phyloP scores from a whole-genome alignment of 257 asterid species.

The Linderniella brevidens region DNA sequence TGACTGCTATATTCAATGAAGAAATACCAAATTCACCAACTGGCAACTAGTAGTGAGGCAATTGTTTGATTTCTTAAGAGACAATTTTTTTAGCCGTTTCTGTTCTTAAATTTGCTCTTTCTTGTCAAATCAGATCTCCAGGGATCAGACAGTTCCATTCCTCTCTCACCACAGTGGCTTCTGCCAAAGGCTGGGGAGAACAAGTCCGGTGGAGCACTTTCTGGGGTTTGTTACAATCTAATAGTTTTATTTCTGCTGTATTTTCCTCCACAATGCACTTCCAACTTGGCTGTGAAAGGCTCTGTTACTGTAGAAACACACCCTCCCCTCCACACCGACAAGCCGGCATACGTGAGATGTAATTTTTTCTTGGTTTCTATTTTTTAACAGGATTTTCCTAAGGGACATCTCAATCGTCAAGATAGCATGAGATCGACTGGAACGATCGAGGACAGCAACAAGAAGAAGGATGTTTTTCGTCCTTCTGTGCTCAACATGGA shows the following conservation, averaged over 20 bases:
- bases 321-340: too few species aligned
- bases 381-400: slow-evolving; percentile 28
- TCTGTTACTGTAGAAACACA: background rate
- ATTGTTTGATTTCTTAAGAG: background rate
- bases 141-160: slow-evolving; percentile 54
- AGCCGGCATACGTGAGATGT: background rate
- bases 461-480: slow-evolving; percentile 83
- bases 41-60: background rate
- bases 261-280: slow-evolving; percentile 1
- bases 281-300: background rate
- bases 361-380: background rate
- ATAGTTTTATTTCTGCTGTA: slow-evolving; percentile 6
- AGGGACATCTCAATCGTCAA: slow-evolving; percentile 25
- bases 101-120: slow-evolving; percentile 2
- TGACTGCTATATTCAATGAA: too few species aligned
- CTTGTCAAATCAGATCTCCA: slow-evolving; percentile 38
- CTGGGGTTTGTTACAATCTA: slow-evolving; percentile 42
- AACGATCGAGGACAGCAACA: slow-evolving; percentile 32
- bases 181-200: slow-evolving; percentile 70
- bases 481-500: slow-evolving; percentile 82
- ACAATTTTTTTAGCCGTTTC: background rate
- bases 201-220: slow-evolving; percentile 32
- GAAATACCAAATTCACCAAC: background rate
- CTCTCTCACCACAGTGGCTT: slow-evolving; percentile 99
- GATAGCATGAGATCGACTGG: slow-evolving; percentile 40